phyloP scores from a whole-genome alignment of 345 rosid species.

The Geranium brycei region DNA sequence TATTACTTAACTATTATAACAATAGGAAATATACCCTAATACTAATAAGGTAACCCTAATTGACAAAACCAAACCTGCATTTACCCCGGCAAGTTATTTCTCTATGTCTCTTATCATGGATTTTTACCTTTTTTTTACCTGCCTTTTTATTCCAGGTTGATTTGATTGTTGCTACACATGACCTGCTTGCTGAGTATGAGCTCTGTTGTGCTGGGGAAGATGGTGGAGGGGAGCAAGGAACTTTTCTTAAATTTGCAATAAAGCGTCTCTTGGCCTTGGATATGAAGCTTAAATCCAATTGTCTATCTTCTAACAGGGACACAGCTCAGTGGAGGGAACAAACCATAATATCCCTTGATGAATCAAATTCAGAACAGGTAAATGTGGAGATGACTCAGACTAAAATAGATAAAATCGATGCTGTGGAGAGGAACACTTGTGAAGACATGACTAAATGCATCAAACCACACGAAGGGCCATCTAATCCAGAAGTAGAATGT shows the following conservation, averaged over 20 bases:
- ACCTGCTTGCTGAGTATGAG: slow-evolving; percentile 88
- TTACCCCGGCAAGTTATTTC: background rate
- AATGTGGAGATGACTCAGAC: slow-evolving; percentile 29
- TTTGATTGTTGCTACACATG: slow-evolving; percentile 70
- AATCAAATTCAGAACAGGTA: slow-evolving; percentile 18
- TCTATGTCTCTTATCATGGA: slow-evolving; percentile 4
- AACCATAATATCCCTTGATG: slow-evolving; percentile 13
- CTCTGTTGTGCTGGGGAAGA: slow-evolving; percentile 79
- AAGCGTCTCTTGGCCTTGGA: slow-evolving; percentile 87
- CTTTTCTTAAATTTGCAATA: slow-evolving; percentile 86
- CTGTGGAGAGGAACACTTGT: slow-evolving; percentile 25
- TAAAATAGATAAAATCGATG: slow-evolving; percentile 18
- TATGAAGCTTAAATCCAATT: slow-evolving; percentile 70
- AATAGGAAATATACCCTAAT: too few species aligned
- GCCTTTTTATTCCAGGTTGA: slow-evolving; percentile 44
- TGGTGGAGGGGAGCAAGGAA: slow-evolving; percentile 73
- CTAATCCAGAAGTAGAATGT: slow-evolving; percentile 11
- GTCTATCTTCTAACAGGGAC: slow-evolving; percentile 37
- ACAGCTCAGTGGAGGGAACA: slow-evolving; percentile 19
- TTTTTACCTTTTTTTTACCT: slow-evolving; percentile 10
- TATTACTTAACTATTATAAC: too few species aligned
- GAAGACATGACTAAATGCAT: slow-evolving; percentile 16
- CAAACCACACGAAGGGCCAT: slow-evolving; percentile 14
- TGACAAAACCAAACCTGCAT: background rate
- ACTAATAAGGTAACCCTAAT: too few species aligned